A percentile compares a stretch with the other conserved stretches of the same genome.
These are phyloP conservation scores for Verticillium nonalfalfae DNA, from an alignment of 2,329 filamentous ascomycete genomes.

Conservation along the genomic window DNA sequence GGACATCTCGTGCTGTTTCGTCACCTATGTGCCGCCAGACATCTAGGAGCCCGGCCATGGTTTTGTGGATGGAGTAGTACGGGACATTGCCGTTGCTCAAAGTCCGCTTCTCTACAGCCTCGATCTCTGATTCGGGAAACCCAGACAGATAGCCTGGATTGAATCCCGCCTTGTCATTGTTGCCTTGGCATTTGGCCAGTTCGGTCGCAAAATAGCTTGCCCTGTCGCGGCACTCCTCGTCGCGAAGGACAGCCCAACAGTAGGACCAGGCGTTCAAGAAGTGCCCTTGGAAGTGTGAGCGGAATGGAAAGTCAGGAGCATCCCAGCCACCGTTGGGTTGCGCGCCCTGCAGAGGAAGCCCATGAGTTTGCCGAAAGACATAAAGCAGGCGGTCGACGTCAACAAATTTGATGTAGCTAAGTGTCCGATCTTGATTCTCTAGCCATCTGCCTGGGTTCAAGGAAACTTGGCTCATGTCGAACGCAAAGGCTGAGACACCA, in stretches of 20 bases:
- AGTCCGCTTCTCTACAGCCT: slow-evolving; percentile 32
- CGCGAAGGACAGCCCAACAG: slow-evolving; percentile 35
- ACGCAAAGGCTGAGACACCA: slow-evolving; percentile 25
- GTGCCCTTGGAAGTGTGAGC: slow-evolving; percentile 44
- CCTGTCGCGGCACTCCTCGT: slow-evolving; percentile 35
- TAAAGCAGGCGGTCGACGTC: slow-evolving; percentile 40
- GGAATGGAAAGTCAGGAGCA: slow-evolving; percentile 45
- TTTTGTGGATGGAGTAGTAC: slow-evolving; percentile 50
- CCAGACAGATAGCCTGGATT: slow-evolving; percentile 39
- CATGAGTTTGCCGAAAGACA: slow-evolving; percentile 39
- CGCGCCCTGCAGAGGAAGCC: slow-evolving; percentile 38
- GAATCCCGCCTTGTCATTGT: slow-evolving; percentile 38
- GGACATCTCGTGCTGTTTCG: slow-evolving; percentile 31
- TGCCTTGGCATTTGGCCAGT: slow-evolving; percentile 42
- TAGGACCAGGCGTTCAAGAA: slow-evolving; percentile 43
- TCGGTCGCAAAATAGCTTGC: slow-evolving; percentile 38
- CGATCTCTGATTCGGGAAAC: slow-evolving; percentile 45
- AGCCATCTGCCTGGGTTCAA: slow-evolving; percentile 30
- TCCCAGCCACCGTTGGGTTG: slow-evolving; percentile 44
- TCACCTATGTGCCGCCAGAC: slow-evolving; percentile 39
- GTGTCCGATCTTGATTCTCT: slow-evolving; percentile 39
- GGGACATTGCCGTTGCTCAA: slow-evolving; percentile 43
- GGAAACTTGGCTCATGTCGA: slow-evolving; percentile 31
- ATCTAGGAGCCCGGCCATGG: slow-evolving; percentile 42
- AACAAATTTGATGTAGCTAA: slow-evolving; percentile 37